These are phyloP conservation scores for Fusarium illudens DNA, from an alignment of 2,329 filamentous ascomycete species.

Conservation along the genomic window DNA sequence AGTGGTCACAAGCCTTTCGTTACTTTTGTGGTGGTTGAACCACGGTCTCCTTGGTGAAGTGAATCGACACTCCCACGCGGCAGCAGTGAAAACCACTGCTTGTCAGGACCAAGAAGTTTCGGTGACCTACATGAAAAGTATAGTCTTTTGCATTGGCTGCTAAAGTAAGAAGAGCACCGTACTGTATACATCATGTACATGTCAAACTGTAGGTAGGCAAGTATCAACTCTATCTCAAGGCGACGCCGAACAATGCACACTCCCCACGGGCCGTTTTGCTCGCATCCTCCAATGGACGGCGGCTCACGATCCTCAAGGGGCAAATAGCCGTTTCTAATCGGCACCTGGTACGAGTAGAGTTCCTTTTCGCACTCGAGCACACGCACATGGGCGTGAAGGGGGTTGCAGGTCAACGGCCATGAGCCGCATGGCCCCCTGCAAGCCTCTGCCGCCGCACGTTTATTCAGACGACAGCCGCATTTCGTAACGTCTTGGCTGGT, in stretches of 20 bases:
- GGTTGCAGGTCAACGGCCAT: background rate
- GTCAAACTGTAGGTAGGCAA: background rate
- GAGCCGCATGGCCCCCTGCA: conserved; percentile 7
- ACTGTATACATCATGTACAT: background rate
- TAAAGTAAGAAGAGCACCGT: background rate
- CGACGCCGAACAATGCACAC: conserved; percentile 7
- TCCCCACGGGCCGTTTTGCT: background rate
- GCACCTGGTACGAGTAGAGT: background rate
- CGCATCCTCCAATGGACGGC: background rate
- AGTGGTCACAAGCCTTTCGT: background rate
- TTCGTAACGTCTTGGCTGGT: background rate
- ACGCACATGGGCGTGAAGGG: background rate
- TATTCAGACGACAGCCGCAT: background rate
- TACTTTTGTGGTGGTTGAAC: background rate
- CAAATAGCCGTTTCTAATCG: background rate
- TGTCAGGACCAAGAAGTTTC: background rate
- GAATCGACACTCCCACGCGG: background rate
- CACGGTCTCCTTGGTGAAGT: background rate
- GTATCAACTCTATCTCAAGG: conserved; percentile 1
- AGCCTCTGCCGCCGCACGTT: conserved; percentile 1
- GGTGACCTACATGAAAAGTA: background rate
- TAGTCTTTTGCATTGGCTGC: background rate
- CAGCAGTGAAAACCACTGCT: background rate
- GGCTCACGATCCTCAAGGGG: background rate
- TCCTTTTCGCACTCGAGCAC: background rate